Evolutionary conservation across 305 asterid species (phyloP).

Genomic region (Rubia balearica): DNA sequence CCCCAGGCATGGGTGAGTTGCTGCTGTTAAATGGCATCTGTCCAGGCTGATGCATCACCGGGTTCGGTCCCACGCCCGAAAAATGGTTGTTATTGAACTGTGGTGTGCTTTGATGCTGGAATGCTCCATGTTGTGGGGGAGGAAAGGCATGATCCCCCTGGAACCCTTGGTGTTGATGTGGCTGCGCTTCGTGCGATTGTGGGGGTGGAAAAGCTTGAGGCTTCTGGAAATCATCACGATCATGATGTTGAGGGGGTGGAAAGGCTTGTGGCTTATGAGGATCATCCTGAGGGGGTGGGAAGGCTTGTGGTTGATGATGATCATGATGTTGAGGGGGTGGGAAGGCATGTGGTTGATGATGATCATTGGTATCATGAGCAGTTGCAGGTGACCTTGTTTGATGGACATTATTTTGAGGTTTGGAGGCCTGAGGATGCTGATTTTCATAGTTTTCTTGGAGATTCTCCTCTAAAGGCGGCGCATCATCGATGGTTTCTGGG

Average conservation of each 20-base stretch:
- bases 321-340: neutral
- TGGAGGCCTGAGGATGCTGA: neutral
- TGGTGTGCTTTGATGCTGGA: neutral
- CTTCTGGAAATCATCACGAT: neutral
- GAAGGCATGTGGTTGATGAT: constrained; percentile 17
- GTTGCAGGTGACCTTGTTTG: constrained; percentile 10
- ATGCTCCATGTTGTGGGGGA: neutral
- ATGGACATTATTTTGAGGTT: neutral
- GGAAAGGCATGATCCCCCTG: neutral
- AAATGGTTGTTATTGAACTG: neutral
- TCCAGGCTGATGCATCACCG: neutral
- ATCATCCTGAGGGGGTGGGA: constrained; percentile 4
- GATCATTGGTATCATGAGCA: no score
- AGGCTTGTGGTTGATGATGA: constrained; percentile 1
- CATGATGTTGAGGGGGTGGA: neutral
- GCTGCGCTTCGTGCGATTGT: neutral
- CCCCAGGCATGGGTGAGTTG: constrained; percentile 1
- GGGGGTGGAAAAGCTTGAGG: neutral
- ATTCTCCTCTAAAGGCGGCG: constrained; percentile 6
- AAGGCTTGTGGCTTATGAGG: constrained; percentile 17
- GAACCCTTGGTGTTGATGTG: neutral
- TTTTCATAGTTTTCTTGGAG: constrained; percentile 15
- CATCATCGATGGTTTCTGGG: constrained; percentile 22
- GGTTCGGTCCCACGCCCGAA: neutral
- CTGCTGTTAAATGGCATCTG: neutral